Evolutionary conservation across 352 stramenopile species (phyloP).

Genomic region (Globisporangium irregulare): DNA sequence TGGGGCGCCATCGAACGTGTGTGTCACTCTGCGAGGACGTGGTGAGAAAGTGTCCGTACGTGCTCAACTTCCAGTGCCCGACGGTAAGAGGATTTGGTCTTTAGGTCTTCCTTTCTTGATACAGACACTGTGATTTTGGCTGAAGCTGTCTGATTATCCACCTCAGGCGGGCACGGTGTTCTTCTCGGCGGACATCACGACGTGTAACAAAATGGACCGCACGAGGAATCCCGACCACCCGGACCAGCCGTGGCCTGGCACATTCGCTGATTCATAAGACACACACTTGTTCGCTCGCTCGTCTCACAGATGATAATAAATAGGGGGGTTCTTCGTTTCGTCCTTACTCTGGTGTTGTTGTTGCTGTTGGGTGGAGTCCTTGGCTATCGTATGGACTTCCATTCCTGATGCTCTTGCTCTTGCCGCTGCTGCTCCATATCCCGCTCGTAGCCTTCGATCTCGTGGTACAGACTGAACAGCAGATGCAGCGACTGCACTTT

Average conservation of each 20-base stretch:
- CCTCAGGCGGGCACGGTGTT: conserved; percentile 61
- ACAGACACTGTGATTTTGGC: neutral
- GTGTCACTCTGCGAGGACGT: conserved; percentile 85
- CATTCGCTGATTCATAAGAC: conserved; percentile 56
- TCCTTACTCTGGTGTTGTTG: neutral
- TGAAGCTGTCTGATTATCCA: neutral
- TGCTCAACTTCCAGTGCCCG: conserved; percentile 82
- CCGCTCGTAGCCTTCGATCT: conserved; percentile 65
- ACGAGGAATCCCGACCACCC: conserved; percentile 62
- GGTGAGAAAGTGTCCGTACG: conserved; percentile 80
- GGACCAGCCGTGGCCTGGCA: conserved; percentile 63
- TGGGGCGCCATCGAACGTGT: conserved; percentile 57
- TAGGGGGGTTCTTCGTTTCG: conserved; percentile 2
- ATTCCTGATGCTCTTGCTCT: neutral
- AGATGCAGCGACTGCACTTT: conserved; percentile 89
- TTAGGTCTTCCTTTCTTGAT: neutral
- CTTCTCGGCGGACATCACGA: conserved; percentile 67
- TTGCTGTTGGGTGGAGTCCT: neutral
- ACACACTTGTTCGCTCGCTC: neutral
- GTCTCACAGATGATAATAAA: conserved; percentile 12
- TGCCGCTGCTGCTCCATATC: conserved; percentile 26
- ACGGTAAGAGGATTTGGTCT: conserved; percentile 30
- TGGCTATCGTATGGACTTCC: conserved; percentile 16
- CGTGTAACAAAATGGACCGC: conserved; percentile 79
- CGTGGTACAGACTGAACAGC: conserved; percentile 89